A percentile compares a stretch with the other conserved stretches of the same genome.
Evolutionary conservation across 805 yeast species (phyloP).

Genomic region (Candida ovalis): DNA sequence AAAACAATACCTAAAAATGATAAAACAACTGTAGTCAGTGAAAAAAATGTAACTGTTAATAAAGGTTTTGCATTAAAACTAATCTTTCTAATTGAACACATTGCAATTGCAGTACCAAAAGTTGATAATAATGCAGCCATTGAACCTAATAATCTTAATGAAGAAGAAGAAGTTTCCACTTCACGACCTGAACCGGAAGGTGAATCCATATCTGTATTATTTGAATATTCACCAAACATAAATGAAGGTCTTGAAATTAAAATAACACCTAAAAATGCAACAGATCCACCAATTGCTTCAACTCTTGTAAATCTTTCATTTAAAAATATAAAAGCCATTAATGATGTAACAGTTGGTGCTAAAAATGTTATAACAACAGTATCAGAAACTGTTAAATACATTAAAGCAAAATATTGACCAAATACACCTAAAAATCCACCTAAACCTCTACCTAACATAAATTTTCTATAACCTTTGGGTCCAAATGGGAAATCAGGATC

Average conservation of each 20-base stretch:
- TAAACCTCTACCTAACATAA: constrained; percentile 58
- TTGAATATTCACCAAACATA: constrained; percentile 46
- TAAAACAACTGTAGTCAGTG: constrained; percentile 54
- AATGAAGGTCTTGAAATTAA: constrained; percentile 80
- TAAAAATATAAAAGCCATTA: constrained; percentile 64
- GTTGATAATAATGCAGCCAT: constrained; percentile 63
- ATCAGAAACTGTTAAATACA: constrained; percentile 73
- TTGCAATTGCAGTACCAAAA: constrained; percentile 64
- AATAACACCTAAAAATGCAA: constrained; percentile 72
- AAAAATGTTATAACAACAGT: constrained; percentile 78
- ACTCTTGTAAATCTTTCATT: constrained; percentile 61
- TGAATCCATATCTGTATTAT: neutral
- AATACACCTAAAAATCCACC: constrained; percentile 80
- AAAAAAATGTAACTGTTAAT: constrained; percentile 72
- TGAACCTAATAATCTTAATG: constrained; percentile 56
- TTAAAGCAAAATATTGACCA: constrained; percentile 69
- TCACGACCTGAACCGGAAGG: constrained; percentile 29
- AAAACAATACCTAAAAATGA: constrained; percentile 49
- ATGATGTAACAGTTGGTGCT: constrained; percentile 71
- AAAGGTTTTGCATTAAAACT: constrained; percentile 80
- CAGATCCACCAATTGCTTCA: constrained; percentile 66
- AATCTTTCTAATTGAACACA: constrained; percentile 66
- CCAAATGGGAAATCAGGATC: constrained; percentile 70
- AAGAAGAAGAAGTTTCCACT: constrained; percentile 50
- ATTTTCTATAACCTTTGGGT: constrained; percentile 50